These are phyloP conservation scores for Neocatenulostroma microsporum DNA, from an alignment of 2,329 filamentous ascomycete genomes.

Conservation along the genomic window DNA sequence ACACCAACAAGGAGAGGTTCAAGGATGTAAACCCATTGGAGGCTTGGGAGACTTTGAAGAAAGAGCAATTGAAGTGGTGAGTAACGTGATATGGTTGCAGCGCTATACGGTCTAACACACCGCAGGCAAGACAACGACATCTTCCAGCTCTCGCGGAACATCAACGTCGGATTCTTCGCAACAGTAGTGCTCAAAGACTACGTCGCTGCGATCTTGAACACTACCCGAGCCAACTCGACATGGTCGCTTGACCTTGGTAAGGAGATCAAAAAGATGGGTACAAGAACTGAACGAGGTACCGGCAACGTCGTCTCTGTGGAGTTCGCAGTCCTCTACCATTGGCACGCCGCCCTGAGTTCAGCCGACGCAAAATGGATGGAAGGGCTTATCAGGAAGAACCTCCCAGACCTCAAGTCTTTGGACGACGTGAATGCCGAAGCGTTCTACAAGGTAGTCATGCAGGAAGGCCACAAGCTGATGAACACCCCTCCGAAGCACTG, in stretches of 20 bases:
- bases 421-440: constrained; percentile 38
- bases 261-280: constrained; percentile 37
- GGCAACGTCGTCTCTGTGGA: constrained; percentile 42
- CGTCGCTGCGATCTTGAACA: constrained; percentile 41
- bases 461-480: constrained; percentile 31
- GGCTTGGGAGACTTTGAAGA: constrained; percentile 27
- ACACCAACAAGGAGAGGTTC: too few species aligned
- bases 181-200: constrained; percentile 41
- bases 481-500: constrained; percentile 27
- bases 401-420: constrained; percentile 35
- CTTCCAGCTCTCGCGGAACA: constrained; percentile 41
- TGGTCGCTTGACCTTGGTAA: constrained; percentile 41
- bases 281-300: constrained; percentile 36
- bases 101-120: constrained; percentile 9
- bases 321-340: constrained; percentile 43
- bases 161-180: constrained; percentile 43
- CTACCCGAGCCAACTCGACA: constrained; percentile 37
- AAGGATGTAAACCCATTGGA: too few species aligned
- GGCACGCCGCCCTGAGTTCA: constrained; percentile 40
- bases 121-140: constrained; percentile 42
- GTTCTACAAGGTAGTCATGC: constrained; percentile 37
- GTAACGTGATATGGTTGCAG: constrained; percentile 6
- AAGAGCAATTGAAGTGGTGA: constrained; percentile 34
- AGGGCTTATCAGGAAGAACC: constrained; percentile 26
- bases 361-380: constrained; percentile 43